Percentiles rank a stretch among this genome's conserved stretches.
phyloP scores from a whole-genome alignment of 805 yeast species.

The Clavispora santaluciae region DNA sequence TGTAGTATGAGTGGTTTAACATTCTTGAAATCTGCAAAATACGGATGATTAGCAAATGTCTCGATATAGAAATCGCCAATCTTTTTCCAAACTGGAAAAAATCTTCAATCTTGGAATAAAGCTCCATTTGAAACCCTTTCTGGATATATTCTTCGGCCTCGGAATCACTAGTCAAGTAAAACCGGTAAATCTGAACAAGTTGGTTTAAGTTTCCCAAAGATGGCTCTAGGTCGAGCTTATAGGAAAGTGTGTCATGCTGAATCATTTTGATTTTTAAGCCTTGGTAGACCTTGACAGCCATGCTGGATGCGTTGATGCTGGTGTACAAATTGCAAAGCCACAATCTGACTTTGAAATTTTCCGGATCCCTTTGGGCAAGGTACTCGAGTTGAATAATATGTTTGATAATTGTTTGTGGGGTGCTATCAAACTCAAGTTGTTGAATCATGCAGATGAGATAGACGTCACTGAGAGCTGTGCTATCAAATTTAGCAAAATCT shows the following conservation, averaged over 20 bases:
- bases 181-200: slow-evolving; percentile 30
- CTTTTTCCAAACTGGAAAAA: slow-evolving; percentile 57
- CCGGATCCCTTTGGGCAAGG: slow-evolving; percentile 51
- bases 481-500: slow-evolving; percentile 3
- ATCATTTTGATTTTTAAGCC: slow-evolving; percentile 63
- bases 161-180: slow-evolving; percentile 51
- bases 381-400: slow-evolving; percentile 55
- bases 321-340: slow-evolving; percentile 68
- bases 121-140: slow-evolving; percentile 52
- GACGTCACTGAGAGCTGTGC: slow-evolving; percentile 9
- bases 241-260: slow-evolving; percentile 68
- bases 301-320: slow-evolving; percentile 48
- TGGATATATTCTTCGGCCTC: slow-evolving; percentile 48
- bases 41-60: slow-evolving; percentile 32
- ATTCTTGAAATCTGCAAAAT: slow-evolving; percentile 31
- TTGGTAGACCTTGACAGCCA: slow-evolving; percentile 48
- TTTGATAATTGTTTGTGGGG: slow-evolving; percentile 23
- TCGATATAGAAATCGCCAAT: slow-evolving; percentile 46
- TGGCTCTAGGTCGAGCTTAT: slow-evolving; percentile 46
- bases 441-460: slow-evolving; percentile 12
- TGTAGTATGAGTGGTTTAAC: slow-evolving; percentile 24
- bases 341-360: slow-evolving; percentile 65
- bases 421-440: slow-evolving; percentile 17
- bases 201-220: slow-evolving; percentile 30
- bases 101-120: slow-evolving; percentile 64